These are phyloP conservation scores for Apophysomyces sp. DNA, from an alignment of 371 early-diverging fungal genomes.

Conservation along the genomic window DNA sequence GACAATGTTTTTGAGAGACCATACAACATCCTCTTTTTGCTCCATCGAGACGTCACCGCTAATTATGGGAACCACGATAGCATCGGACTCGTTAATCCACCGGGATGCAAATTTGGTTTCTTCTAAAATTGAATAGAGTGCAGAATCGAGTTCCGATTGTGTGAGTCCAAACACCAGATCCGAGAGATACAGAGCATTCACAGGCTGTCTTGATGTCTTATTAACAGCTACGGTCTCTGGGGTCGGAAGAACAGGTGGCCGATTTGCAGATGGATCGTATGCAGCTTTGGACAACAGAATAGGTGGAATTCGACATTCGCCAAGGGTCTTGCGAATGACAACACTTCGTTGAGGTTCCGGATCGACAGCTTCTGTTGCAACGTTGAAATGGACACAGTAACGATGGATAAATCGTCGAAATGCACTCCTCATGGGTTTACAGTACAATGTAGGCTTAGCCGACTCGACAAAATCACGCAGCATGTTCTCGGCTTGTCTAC, in stretches of 20 bases:
- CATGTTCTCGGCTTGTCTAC: slow-evolving; percentile 59
- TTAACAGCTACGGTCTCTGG: neutral
- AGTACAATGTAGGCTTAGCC: slow-evolving; percentile 48
- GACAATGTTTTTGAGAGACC: slow-evolving; percentile 44
- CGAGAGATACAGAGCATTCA: slow-evolving; percentile 56
- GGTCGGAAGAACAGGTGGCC: slow-evolving; percentile 32
- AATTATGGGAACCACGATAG: slow-evolving; percentile 41
- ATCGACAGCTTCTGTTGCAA: slow-evolving; percentile 70
- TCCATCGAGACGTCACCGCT: slow-evolving; percentile 46
- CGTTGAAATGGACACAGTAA: slow-evolving; percentile 63
- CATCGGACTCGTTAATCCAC: slow-evolving; percentile 56
- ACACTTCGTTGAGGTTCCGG: slow-evolving; percentile 74
- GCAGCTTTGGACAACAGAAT: slow-evolving; percentile 42
- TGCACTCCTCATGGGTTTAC: slow-evolving; percentile 66
- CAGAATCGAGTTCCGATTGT: slow-evolving; percentile 46
- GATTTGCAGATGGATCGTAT: slow-evolving; percentile 31
- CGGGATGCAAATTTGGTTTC: slow-evolving; percentile 41
- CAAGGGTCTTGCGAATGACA: slow-evolving; percentile 54
- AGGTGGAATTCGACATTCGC: slow-evolving; percentile 32
- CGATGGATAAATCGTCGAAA: slow-evolving; percentile 72
- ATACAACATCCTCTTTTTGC: slow-evolving; percentile 48
- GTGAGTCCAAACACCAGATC: slow-evolving; percentile 59
- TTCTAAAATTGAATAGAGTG: slow-evolving; percentile 37
- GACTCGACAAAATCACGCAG: slow-evolving; percentile 58
- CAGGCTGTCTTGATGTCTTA: slow-evolving; percentile 36